Percentiles rank a stretch among this genome's conserved stretches.
phyloP scores from a whole-genome alignment of 345 rosid genomes.

The Cardamine resedifolia region DNA sequence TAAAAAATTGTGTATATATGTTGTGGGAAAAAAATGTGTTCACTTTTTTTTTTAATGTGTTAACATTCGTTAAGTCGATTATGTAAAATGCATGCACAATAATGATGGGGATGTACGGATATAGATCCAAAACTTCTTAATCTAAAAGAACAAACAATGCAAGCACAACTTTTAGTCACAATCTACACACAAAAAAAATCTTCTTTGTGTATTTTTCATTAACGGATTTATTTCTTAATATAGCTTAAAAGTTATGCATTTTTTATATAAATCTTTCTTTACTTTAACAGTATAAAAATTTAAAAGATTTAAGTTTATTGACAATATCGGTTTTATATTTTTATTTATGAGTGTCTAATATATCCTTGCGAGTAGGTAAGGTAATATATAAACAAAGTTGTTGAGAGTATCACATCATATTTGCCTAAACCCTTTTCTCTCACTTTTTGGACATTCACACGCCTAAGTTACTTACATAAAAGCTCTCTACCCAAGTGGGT shows the following conservation, averaged over 20 bases:
- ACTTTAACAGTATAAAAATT: not conserved
- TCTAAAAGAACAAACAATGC: too few species aligned
- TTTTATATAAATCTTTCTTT: too few species aligned
- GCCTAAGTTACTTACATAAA: conserved; percentile 23
- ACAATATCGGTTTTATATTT: too few species aligned
- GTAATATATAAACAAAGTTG: conserved; percentile 34
- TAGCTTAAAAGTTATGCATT: too few species aligned
- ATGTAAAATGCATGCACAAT: not conserved
- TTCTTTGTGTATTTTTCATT: too few species aligned
- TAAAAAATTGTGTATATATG: too few species aligned
- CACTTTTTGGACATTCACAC: conserved; percentile 28
- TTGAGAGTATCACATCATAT: conserved; percentile 39
- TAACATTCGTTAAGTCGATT: not conserved
- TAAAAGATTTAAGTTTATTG: not conserved
- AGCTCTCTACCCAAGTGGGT: not conserved
- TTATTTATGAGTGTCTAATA: conserved; percentile 6
- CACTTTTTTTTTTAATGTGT: too few species aligned
- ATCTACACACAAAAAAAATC: too few species aligned
- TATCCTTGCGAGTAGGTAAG: conserved; percentile 11
- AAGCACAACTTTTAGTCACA: too few species aligned
- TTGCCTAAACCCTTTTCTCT: conserved; percentile 15
- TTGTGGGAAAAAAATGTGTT: too few species aligned
- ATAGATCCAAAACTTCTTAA: too few species aligned
- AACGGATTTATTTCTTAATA: too few species aligned
- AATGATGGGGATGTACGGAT: not conserved